phyloP scores from a whole-genome alignment of 176 grass and related monocot species.

The Eragrostis nindensis region DNA sequence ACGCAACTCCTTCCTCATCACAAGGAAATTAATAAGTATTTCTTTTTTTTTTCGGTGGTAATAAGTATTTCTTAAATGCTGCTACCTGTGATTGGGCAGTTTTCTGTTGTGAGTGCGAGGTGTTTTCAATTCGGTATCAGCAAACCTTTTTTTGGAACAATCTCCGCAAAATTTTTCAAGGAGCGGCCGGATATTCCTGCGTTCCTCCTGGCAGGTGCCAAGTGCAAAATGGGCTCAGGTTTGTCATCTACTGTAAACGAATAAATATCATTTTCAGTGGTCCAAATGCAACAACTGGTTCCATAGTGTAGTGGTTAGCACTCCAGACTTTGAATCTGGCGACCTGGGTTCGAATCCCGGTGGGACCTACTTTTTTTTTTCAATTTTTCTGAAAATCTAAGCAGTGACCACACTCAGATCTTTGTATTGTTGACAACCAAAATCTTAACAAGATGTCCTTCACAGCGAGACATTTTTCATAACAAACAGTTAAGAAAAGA shows the following conservation, averaged over 20 bases:
- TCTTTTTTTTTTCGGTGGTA: too few relatives aligned
- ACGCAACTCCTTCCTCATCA: not conserved
- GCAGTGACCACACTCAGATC: not conserved
- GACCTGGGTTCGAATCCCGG: constrained; percentile 91
- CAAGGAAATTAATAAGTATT: too few relatives aligned
- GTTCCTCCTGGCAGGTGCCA: not conserved
- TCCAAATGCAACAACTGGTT: not conserved
- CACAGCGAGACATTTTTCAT: not conserved
- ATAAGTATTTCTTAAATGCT: not conserved
- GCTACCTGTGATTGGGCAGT: not conserved
- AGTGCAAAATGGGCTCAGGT: not conserved
- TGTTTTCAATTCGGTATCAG: not conserved
- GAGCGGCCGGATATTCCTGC: not conserved
- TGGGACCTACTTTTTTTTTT: constrained; percentile 28
- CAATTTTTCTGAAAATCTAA: not conserved
- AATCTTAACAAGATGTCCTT: not conserved
- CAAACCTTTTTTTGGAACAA: not conserved
- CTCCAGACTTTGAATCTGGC: constrained; percentile 99
- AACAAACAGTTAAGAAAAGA: not conserved
- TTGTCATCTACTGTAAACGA: not conserved
- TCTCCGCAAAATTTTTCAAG: not conserved
- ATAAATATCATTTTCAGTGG: accelerated
- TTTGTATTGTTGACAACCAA: not conserved
- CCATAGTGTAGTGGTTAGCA: constrained; percentile 92
- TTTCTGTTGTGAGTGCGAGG: not conserved